Conservation (phyloP, 768 basidiomycete genomes). For the Hygrocybe punicea region DNA sequence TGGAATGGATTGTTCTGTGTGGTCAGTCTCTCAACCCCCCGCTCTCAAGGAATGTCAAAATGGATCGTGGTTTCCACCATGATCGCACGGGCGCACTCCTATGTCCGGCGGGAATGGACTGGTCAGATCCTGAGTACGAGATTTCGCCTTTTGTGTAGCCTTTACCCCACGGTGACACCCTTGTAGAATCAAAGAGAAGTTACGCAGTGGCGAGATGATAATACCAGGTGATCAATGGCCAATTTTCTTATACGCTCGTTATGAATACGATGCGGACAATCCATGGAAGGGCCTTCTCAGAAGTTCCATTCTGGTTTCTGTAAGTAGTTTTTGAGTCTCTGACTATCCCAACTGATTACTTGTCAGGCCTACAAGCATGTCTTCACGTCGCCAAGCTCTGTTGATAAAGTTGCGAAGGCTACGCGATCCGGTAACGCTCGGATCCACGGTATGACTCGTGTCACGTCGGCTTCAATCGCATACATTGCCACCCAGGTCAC, state of each 20-base stretch:
- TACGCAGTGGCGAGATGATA: not conserved
- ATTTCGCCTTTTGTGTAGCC: not conserved
- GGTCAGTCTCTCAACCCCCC: not conserved
- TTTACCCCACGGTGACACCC: too few species aligned
- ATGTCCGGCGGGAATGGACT: constrained; percentile 12
- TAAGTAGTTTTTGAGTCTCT: not conserved
- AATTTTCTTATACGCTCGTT: constrained; percentile 2
- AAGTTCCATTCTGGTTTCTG: not conserved
- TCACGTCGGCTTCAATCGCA: not conserved
- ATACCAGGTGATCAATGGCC: constrained; percentile 4
- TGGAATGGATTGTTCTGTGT: not conserved
- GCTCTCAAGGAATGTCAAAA: constrained; percentile 2
- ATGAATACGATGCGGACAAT: not conserved
- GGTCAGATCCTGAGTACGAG: not conserved
- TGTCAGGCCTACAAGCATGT: not conserved
- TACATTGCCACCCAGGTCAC: constrained; percentile 7
- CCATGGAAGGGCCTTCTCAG: not conserved
- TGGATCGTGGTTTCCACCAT: constrained; percentile 6
- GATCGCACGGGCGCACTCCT: constrained; percentile 5
- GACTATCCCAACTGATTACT: not conserved
- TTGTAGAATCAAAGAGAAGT: not conserved
- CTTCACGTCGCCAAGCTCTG: not conserved
- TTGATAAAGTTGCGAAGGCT: not conserved
- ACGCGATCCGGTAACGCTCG: not conserved
- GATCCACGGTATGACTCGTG: not conserved